phyloP scores from a whole-genome alignment of 2,329 filamentous ascomycete species.

The Proliferodiscus dingleyae region DNA sequence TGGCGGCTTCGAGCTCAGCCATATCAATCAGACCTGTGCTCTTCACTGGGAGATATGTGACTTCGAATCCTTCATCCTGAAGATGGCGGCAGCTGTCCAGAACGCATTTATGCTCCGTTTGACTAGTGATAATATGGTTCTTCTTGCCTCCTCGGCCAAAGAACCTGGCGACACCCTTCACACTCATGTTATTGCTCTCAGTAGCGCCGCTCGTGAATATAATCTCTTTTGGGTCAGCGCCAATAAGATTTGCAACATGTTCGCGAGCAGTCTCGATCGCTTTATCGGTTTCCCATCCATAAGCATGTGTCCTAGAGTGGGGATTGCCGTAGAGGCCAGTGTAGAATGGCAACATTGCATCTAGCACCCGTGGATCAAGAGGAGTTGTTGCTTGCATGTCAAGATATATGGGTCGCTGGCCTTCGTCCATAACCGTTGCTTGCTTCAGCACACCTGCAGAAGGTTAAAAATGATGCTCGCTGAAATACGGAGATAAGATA shows the following conservation, averaged over 20 bases:
- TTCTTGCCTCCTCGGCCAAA: slow-evolving; percentile 92
- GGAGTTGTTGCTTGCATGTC: slow-evolving; percentile 98
- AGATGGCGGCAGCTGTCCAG: slow-evolving; percentile 95
- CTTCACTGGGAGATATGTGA: slow-evolving; percentile 94
- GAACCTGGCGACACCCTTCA: slow-evolving; percentile 96
- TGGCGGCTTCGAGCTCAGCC: slow-evolving; percentile 78
- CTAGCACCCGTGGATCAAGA: slow-evolving; percentile 87
- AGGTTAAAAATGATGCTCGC: slow-evolving; percentile 19
- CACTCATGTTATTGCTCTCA: slow-evolving; percentile 99
- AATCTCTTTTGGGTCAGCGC: slow-evolving; percentile 94
- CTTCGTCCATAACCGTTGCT: slow-evolving; percentile 88
- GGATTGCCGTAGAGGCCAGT: slow-evolving; percentile 95
- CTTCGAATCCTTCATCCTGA: slow-evolving; percentile 91
- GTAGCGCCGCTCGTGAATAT: slow-evolving; percentile 98
- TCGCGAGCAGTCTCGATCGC: slow-evolving; percentile 82
- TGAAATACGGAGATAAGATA: slow-evolving; percentile 12
- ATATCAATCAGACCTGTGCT: slow-evolving; percentile 80
- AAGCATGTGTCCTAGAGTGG: slow-evolving; percentile 94
- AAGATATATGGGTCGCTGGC: slow-evolving; percentile 89
- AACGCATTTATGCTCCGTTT: slow-evolving; percentile 99
- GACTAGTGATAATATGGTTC: slow-evolving; percentile 95
- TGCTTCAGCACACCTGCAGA: slow-evolving; percentile 72
- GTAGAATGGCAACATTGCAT: slow-evolving; percentile 93
- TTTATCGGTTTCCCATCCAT: slow-evolving; percentile 97
- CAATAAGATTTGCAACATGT: slow-evolving; percentile 81